Evolutionary conservation across 139 green algal species (phyloP).

Genomic region (Coelastrella sp.): DNA sequence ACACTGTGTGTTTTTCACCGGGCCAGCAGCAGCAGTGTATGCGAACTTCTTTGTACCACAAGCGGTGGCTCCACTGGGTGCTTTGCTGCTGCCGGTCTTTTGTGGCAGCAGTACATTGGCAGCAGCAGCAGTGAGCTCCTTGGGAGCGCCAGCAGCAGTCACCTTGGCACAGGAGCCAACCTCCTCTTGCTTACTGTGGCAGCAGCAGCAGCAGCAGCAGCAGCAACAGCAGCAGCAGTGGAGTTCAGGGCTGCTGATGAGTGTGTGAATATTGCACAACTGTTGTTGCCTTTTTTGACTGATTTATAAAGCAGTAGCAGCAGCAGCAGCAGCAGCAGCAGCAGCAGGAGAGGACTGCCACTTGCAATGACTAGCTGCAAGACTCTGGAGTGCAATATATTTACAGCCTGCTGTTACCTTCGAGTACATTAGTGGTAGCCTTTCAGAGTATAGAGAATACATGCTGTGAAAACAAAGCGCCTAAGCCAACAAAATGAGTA

Average conservation of each 20-base stretch:
- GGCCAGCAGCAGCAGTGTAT: neutral
- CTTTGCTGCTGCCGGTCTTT: neutral
- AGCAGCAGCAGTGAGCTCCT: neutral
- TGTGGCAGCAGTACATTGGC: slow-evolving; percentile 25
- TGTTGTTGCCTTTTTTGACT: no score
- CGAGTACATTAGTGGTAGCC: no score
- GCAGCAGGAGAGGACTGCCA: no score
- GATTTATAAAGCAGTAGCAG: no score
- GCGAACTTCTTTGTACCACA: neutral
- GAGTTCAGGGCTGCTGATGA: neutral
- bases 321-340: no score
- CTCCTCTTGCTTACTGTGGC: slow-evolving; percentile 5
- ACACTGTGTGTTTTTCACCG: slow-evolving; percentile 4
- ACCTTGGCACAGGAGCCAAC: neutral
- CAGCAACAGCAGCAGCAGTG: slow-evolving; percentile 6
- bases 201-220: slow-evolving; percentile 3
- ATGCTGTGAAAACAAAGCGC: no score
- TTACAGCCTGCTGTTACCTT: no score
- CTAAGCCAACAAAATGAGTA: no score
- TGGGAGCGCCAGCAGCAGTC: neutral
- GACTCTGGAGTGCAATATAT: no score
- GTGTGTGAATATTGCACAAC: no score
- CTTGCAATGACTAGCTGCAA: no score
- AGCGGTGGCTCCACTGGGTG: neutral
- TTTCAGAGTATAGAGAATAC: no score